Evolutionary conservation across 2,329 filamentous ascomycete species (phyloP), one percentile per base, ranked within the genome.

Genomic region (Talaromyces sp.): DNA sequence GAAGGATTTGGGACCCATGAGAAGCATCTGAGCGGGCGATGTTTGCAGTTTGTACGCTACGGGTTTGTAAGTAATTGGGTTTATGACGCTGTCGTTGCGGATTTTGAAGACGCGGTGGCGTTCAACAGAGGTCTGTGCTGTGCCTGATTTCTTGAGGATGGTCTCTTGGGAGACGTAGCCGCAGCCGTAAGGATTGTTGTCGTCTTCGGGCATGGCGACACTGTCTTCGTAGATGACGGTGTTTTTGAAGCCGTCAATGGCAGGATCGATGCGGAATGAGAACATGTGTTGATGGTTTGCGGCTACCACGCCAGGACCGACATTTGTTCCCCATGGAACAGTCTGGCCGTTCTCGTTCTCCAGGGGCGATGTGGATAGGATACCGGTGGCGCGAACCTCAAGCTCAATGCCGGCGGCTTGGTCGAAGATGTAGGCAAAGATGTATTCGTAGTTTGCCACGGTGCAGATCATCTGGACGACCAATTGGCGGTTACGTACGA

Each of bases 231-330:
- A 81, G 58, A 83, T 76, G 13, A 86, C 76, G 0, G 81, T 78
- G 71, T 87, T 86, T n/a, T 78, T 75, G 45, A 79, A 77, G 0
- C 86, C 86, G 59, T 85, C 85, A 27, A 87, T 77, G 67, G 84
- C 84, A 7, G 86, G 85, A 69, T 88, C 86, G 3, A 88, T 82
- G 14, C 86, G 84, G 0, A 88, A 80, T 39, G 83, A 86, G 77
- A 92, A 91, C 70, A 92, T 89, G 75, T 92, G 90, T 73, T 92
- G 90, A 72, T 92, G 90, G 74, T 90, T 86, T 1, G 83, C 80
- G 1, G 87, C 89, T 1, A 91, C 81, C 9, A 88, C 87, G 45
- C 88, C 88, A 0, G 88, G 88, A 65, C 88, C 87, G 5, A 91
- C 87, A 47, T 90, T 84, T 0, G 88, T 91, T 39, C 88, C 88